Evolutionary conservation across 1,139 yeast species (phyloP).

Genomic region (Pichia sp.): DNA sequence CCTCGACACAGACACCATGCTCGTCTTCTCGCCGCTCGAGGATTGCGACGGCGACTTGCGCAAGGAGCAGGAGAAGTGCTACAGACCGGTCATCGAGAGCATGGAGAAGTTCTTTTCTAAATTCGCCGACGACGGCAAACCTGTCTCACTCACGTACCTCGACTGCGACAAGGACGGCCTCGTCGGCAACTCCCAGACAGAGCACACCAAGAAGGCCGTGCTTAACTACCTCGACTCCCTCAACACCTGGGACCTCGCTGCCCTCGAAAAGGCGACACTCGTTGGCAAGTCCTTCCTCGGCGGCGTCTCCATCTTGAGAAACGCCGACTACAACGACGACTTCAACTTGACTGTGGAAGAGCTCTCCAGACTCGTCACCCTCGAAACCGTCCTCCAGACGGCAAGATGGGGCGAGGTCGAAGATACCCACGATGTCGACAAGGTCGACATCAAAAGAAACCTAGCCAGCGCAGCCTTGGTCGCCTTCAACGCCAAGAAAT

Average conservation of each 20-base stretch:
- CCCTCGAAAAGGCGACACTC: slow-evolving; percentile 81
- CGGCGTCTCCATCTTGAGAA: slow-evolving; percentile 46
- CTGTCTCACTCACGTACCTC: slow-evolving; percentile 48
- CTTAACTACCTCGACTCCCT: slow-evolving; percentile 59
- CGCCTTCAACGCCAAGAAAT: slow-evolving; percentile 33
- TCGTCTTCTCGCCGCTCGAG: slow-evolving; percentile 73
- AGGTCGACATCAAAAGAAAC: slow-evolving; percentile 79
- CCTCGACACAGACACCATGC: slow-evolving; percentile 87
- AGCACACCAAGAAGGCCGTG: slow-evolving; percentile 59
- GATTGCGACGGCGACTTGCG: slow-evolving; percentile 86
- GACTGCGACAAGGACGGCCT: slow-evolving; percentile 82
- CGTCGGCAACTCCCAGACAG: slow-evolving; percentile 70
- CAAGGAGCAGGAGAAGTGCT: slow-evolving; percentile 67
- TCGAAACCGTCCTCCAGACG: slow-evolving; percentile 83
- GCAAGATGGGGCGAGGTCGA: slow-evolving; percentile 97
- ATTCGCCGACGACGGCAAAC: slow-evolving; percentile 34
- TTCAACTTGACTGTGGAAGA: slow-evolving; percentile 51
- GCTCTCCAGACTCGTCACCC: slow-evolving; percentile 68
- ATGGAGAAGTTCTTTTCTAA: slow-evolving; percentile 60
- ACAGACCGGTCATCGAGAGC: slow-evolving; percentile 66
- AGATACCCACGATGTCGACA: slow-evolving; percentile 95
- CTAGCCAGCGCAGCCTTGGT: slow-evolving; percentile 77
- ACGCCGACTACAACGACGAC: slow-evolving; percentile 30
- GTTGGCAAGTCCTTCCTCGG: slow-evolving; percentile 82
- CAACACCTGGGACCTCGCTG: slow-evolving; percentile 73